phyloP scores from a whole-genome alignment of 148 eudicot genomes.

The Simmondsia chinensis region DNA sequence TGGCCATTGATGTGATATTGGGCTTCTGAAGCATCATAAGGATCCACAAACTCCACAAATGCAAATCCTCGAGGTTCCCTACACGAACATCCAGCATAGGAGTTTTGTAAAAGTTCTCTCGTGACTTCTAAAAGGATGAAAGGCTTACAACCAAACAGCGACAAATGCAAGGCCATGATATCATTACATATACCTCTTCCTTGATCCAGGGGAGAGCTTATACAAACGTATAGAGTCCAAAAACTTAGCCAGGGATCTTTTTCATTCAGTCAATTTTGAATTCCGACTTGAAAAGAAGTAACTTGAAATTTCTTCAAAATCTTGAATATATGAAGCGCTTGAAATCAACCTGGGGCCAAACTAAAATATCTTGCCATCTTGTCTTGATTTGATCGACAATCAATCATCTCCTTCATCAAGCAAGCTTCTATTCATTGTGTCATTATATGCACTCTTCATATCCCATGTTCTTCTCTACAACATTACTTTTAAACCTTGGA shows the following conservation, averaged over 20 bases:
- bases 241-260: conserved; percentile 47
- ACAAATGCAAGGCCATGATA: conserved; percentile 8
- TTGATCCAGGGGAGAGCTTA: conserved; percentile 13
- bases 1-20: conserved; percentile 65
- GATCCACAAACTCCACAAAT: conserved; percentile 70
- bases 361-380: conserved; percentile 34
- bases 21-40: conserved; percentile 63
- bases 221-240: conserved; percentile 21
- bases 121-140: neutral
- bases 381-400: conserved; percentile 44
- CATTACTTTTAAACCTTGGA: conserved; percentile 41
- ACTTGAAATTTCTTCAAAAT: conserved; percentile 32
- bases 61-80: conserved; percentile 88
- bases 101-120: neutral
- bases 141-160: conserved; percentile 4
- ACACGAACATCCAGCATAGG: conserved; percentile 9
- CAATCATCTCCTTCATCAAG: conserved; percentile 47
- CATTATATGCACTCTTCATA: conserved; percentile 38
- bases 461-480: conserved; percentile 45
- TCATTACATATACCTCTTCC: conserved; percentile 27
- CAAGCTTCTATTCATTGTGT: conserved; percentile 48
- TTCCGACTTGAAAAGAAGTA: conserved; percentile 51
- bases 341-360: conserved; percentile 36
- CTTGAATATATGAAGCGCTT: conserved; percentile 34
- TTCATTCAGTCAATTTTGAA: conserved; percentile 40